A percentile compares a stretch with the other conserved stretches of the same genome.
Evolutionary conservation across 495 filamentous ascomycete genomes (phyloP).

Genomic region (Chaetomium cochliodes): DNA sequence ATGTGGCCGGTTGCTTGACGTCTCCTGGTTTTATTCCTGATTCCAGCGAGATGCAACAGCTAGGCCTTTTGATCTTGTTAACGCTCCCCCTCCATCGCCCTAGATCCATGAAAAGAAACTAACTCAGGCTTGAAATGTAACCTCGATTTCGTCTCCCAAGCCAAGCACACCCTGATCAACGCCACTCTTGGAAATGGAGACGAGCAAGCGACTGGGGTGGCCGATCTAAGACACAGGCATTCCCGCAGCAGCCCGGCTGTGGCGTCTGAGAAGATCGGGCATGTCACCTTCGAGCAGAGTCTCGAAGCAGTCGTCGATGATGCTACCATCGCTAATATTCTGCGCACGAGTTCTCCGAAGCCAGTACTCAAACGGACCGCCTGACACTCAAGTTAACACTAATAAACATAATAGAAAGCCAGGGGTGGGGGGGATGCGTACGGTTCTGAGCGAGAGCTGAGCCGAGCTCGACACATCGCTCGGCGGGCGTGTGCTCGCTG

Average conservation of each 20-base stretch:
- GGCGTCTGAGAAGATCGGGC: constrained; percentile 35
- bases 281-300: constrained; percentile 35
- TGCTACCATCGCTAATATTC: constrained; percentile 32
- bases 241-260: constrained; percentile 39
- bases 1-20: too few species aligned
- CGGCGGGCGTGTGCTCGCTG: constrained; percentile 37
- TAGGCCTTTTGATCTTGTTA: too few species aligned
- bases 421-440: constrained; percentile 8
- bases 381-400: constrained; percentile 26
- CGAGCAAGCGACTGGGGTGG: neutral
- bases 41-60: too few species aligned
- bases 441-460: constrained; percentile 42
- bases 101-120: too few species aligned
- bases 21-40: too few species aligned
- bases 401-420: neutral
- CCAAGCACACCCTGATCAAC: neutral
- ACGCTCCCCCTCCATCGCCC: too few species aligned
- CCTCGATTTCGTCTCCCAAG: neutral
- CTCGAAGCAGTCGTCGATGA: constrained; percentile 39
- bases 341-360: constrained; percentile 38
- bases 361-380: constrained; percentile 50
- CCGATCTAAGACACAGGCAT: constrained; percentile 14
- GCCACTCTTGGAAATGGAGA: neutral
- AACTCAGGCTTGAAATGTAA: neutral
- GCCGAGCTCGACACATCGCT: constrained; percentile 44